These are phyloP conservation scores for Trifolium dubium DNA, from an alignment of 306 rosid genomes.

Conservation along the genomic window DNA sequence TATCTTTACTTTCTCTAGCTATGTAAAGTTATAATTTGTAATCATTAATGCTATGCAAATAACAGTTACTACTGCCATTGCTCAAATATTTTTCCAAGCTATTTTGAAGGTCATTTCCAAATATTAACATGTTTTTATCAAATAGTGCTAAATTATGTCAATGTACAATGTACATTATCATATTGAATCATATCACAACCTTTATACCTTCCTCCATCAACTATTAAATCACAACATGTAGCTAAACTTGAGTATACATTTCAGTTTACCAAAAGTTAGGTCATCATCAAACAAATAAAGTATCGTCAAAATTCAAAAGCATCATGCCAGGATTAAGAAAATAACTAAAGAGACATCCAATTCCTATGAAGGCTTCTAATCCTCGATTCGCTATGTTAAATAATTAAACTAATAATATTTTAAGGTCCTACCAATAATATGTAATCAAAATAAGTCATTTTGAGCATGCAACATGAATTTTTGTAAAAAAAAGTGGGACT, in stretches of 20 bases:
- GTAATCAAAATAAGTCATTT: no score
- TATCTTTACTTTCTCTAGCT: neutral
- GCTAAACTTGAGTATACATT: slow-evolving; percentile 1
- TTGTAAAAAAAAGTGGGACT: no score
- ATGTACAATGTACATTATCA: slow-evolving; percentile 9
- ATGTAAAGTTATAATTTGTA: no score
- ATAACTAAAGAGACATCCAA: slow-evolving; percentile 7
- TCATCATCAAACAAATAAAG: slow-evolving; percentile 9
- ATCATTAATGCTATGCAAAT: neutral
- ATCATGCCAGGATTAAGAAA: neutral
- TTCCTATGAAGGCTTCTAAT: neutral
- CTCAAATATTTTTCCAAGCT: neutral
- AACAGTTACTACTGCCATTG: neutral
- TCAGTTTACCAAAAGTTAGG: slow-evolving; percentile 15
- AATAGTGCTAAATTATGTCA: neutral
- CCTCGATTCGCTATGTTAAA: no score
- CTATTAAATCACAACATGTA: neutral
- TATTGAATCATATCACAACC: slow-evolving; percentile 17
- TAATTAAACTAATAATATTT: no score
- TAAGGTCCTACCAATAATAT: no score
- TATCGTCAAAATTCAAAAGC: slow-evolving; percentile 6
- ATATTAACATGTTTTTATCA: slow-evolving; percentile 25
- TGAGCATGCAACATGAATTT: no score
- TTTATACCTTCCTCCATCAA: slow-evolving; percentile 21
- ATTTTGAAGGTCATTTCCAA: neutral